Percentiles rank a stretch among this genome's conserved stretches.
phyloP scores from a whole-genome alignment of 176 grass and related monocot species.

The Phragmites australis region DNA sequence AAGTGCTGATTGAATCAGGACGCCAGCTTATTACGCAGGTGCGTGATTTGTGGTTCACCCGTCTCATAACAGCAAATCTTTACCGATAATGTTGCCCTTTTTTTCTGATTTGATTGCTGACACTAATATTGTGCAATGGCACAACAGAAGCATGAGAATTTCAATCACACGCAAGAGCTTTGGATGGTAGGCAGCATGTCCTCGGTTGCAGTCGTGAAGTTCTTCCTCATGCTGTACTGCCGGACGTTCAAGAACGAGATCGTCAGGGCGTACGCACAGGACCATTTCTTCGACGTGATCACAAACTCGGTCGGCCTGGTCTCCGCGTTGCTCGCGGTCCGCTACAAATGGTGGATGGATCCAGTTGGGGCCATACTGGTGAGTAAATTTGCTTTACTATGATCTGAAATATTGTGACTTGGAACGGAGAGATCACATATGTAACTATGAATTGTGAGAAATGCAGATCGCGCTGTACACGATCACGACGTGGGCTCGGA shows the following conservation, averaged over 20 bases:
- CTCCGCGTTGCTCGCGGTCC: slow-evolving; percentile 57
- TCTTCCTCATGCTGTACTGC: slow-evolving; percentile 91
- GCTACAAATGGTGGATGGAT: slow-evolving; percentile 92
- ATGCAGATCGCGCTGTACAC: slow-evolving; percentile 81
- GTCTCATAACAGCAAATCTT: background rate
- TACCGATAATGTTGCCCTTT: background rate
- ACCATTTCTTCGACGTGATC: slow-evolving; percentile 97
- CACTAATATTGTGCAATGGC: background rate
- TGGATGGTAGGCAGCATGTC: slow-evolving; percentile 96
- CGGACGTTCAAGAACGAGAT: slow-evolving; percentile 90
- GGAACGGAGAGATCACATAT: background rate
- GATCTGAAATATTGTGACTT: background rate
- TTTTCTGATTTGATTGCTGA: background rate
- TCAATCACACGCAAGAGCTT: slow-evolving; percentile 50
- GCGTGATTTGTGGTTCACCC: background rate
- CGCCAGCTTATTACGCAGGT: slow-evolving; percentile 76
- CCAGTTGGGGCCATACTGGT: slow-evolving; percentile 87
- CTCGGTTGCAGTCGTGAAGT: slow-evolving; percentile 75
- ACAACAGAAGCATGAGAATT: slow-evolving; percentile 55
- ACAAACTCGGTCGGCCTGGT: slow-evolving; percentile 88
- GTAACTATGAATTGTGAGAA: background rate
- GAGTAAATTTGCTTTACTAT: background rate
- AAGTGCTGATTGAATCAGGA: slow-evolving; percentile 84
- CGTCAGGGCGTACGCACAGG: slow-evolving; percentile 79
- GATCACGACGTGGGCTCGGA: slow-evolving; percentile 73